Conservation (phyloP, 768 basidiomycete species). For the Porpolomopsis calyptriformis region DNA sequence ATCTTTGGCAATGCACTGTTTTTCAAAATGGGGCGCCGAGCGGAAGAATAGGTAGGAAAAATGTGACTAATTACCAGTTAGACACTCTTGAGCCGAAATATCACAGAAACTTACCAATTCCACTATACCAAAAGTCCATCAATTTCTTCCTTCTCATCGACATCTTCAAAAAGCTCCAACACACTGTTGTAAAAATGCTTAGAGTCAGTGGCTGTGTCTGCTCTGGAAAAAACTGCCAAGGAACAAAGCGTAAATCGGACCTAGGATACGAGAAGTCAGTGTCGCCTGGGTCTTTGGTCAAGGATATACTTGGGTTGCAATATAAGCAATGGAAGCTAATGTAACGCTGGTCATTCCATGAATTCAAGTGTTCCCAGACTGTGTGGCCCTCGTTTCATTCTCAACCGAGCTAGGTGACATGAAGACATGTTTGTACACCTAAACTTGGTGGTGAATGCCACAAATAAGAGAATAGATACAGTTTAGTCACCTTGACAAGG, state of each 20-base stretch:
- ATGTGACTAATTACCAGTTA: slow-evolving; percentile 2
- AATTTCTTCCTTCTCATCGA: slow-evolving; percentile 13
- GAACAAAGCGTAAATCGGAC: slow-evolving; percentile 13
- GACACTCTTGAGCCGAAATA: not conserved
- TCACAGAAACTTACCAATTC: slow-evolving; percentile 10
- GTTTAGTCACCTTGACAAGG: not conserved
- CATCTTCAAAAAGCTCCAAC: slow-evolving; percentile 12
- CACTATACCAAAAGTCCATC: slow-evolving; percentile 11
- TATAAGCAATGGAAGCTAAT: slow-evolving; percentile 1
- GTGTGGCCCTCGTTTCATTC: not conserved
- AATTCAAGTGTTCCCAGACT: not conserved
- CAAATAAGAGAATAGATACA: not conserved
- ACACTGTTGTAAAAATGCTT: slow-evolving; percentile 14
- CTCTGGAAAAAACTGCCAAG: slow-evolving; percentile 12
- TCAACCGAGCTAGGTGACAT: not conserved
- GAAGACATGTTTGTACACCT: not conserved
- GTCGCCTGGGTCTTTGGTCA: not conserved
- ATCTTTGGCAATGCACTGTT: not conserved
- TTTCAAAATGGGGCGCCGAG: not conserved
- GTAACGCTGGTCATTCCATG: slow-evolving; percentile 1
- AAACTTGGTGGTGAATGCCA: not conserved
- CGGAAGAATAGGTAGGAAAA: not conserved
- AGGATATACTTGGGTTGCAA: not conserved
- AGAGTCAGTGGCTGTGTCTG: slow-evolving; percentile 15
- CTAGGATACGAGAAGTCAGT: not conserved